A percentile compares a stretch with the other conserved stretches of the same genome.
phyloP scores from a whole-genome alignment of 768 basidiomycete genomes.

The Pisolithus marmoratus region DNA sequence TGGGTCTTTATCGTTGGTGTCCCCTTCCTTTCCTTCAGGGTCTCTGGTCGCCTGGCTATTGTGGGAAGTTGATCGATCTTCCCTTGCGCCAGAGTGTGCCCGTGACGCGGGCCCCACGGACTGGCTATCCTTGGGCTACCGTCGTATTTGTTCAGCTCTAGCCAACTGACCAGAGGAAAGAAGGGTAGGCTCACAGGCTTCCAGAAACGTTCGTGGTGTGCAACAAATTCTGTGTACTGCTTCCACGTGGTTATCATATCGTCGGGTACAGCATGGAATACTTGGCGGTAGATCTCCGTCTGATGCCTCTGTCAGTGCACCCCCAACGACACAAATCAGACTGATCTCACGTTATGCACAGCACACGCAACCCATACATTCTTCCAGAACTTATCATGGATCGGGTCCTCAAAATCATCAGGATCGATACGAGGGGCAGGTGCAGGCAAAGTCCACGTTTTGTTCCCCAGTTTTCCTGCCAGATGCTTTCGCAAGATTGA shows the following conservation, averaged over 20 bases:
- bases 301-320: constrained; percentile 23
- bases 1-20: constrained; percentile 30
- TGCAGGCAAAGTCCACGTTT: constrained; percentile 58
- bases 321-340: not conserved
- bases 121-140: constrained; percentile 39
- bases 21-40: constrained; percentile 12
- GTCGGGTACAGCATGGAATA: constrained; percentile 92
- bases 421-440: constrained; percentile 69
- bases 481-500: constrained; percentile 51
- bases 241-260: constrained; percentile 94
- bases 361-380: constrained; percentile 85
- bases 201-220: constrained; percentile 67
- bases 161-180: not conserved
- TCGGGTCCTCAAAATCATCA: constrained; percentile 82
- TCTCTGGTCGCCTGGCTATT: constrained; percentile 10
- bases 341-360: constrained; percentile 69
- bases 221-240: constrained; percentile 82
- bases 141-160: not conserved
- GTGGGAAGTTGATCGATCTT: constrained; percentile 11
- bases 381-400: constrained; percentile 85
- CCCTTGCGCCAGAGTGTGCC: constrained; percentile 52
- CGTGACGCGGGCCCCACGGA: constrained; percentile 44
- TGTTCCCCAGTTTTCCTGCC: constrained; percentile 43
- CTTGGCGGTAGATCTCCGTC: constrained; percentile 95
- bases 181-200: constrained; percentile 44